These are phyloP conservation scores for Posidonia oceanica DNA, from an alignment of 116 monocot species.

Conservation along the genomic window DNA sequence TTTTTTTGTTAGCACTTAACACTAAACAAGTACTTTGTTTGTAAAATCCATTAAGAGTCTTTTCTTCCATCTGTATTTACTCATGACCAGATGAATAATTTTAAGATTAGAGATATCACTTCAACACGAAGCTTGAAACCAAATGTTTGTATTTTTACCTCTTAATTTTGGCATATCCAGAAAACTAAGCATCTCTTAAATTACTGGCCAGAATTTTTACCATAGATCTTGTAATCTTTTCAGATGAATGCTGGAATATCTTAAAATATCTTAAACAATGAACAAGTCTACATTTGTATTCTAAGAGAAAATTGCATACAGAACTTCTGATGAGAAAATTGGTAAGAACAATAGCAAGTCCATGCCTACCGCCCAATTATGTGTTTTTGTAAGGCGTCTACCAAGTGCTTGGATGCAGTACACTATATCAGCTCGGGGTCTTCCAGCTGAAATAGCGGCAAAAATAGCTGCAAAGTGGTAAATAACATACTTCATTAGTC, in stretches of 20 bases:
- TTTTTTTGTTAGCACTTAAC: too few relatives aligned
- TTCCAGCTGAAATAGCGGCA: constrained; percentile 46
- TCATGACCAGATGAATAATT: background rate
- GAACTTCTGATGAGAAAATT: background rate
- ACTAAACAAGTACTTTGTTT: too few relatives aligned
- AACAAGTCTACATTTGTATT: background rate
- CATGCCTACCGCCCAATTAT: constrained; percentile 74
- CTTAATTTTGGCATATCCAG: too few relatives aligned
- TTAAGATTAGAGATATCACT: background rate
- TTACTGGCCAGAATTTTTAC: too few relatives aligned
- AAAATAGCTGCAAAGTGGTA: constrained; percentile 49
- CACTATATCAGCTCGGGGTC: constrained; percentile 62
- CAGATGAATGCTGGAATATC: too few relatives aligned
- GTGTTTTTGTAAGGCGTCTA: constrained; percentile 61
- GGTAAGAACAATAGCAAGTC: background rate
- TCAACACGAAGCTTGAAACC: background rate
- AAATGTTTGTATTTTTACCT: too few relatives aligned
- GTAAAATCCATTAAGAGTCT: too few relatives aligned
- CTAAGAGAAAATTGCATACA: too few relatives aligned
- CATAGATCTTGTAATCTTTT: too few relatives aligned
- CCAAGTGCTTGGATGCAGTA: constrained; percentile 75
- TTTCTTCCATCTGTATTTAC: too few relatives aligned
- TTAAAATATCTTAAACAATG: too few relatives aligned
- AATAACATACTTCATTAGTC: background rate
- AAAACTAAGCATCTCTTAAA: too few relatives aligned